Evolutionary conservation across 2,329 filamentous ascomycete species (phyloP).

Genomic region (Talaromyces verruculosus): DNA sequence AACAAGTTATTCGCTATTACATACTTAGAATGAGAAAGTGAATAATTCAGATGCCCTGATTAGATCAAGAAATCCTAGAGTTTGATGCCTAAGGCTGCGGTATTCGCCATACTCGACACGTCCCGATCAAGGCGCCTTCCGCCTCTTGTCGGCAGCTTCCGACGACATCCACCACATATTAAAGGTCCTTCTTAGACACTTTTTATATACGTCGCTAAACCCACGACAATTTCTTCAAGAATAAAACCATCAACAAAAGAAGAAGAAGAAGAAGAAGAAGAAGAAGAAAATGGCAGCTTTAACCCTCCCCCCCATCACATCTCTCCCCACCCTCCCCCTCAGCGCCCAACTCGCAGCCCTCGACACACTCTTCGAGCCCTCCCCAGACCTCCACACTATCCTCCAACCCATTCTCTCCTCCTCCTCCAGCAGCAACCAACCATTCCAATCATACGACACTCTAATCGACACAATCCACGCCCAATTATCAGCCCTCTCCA

Average conservation of each 20-base stretch:
- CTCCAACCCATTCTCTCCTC: slow-evolving; percentile 64
- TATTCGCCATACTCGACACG: too few relatives aligned
- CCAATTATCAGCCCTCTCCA: slow-evolving; percentile 61
- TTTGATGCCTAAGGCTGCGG: too few relatives aligned
- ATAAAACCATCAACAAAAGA: too few relatives aligned
- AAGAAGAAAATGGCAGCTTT: too few relatives aligned
- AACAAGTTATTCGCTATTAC: too few relatives aligned
- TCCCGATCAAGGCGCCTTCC: not conserved
- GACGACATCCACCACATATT: not conserved
- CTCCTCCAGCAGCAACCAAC: slow-evolving; percentile 37
- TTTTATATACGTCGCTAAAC: not conserved
- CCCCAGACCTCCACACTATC: slow-evolving; percentile 69
- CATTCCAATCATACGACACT: slow-evolving; percentile 66
- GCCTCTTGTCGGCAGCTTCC: slow-evolving; percentile 17
- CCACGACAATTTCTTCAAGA: not conserved
- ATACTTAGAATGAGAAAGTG: too few relatives aligned
- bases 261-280: too few relatives aligned
- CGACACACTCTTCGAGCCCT: slow-evolving; percentile 83
- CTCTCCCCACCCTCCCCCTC: slow-evolving; percentile 58
- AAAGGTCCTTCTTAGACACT: not conserved
- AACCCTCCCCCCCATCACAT: slow-evolving; percentile 54
- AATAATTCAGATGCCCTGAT: too few relatives aligned
- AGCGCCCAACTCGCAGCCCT: slow-evolving; percentile 57
- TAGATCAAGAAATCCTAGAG: too few relatives aligned
- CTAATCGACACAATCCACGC: slow-evolving; percentile 67